A percentile compares a stretch with the other conserved stretches of the same genome.
Conservation (phyloP, 2,329 filamentous ascomycete species). For the Bipolaris zeicola region DNA sequence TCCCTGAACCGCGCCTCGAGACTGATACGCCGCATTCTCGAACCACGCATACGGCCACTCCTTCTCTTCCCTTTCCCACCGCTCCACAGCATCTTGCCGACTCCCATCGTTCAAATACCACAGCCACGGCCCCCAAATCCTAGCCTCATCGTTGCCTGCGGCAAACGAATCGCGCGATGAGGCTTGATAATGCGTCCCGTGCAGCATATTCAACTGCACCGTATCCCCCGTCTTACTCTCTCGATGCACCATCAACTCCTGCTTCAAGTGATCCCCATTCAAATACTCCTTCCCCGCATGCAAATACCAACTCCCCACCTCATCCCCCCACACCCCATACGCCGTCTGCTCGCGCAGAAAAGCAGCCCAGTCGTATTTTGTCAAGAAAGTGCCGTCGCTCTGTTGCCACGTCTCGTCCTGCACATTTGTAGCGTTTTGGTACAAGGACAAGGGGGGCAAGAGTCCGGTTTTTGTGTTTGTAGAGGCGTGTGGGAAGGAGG, state of each 20-base stretch:
- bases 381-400: slow-evolving; percentile 56
- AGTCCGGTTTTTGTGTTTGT: slow-evolving; percentile 55
- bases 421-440: slow-evolving; percentile 54
- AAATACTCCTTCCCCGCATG: slow-evolving; percentile 58
- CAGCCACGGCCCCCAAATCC: slow-evolving; percentile 48
- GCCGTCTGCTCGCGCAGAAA: slow-evolving; percentile 52
- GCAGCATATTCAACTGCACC: slow-evolving; percentile 61
- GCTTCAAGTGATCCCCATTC: slow-evolving; percentile 60
- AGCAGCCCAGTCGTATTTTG: slow-evolving; percentile 58
- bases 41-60: slow-evolving; percentile 60
- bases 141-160: slow-evolving; percentile 27
- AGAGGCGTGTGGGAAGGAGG: slow-evolving; percentile 54
- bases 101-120: slow-evolving; percentile 57
- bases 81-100: slow-evolving; percentile 49
- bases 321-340: slow-evolving; percentile 58
- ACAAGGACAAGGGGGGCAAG: slow-evolving; percentile 54
- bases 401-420: slow-evolving; percentile 61
- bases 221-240: slow-evolving; percentile 58
- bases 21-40: slow-evolving; percentile 54
- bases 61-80: slow-evolving; percentile 50
- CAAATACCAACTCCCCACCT: slow-evolving; percentile 60
- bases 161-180: slow-evolving; percentile 40
- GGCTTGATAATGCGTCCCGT: slow-evolving; percentile 54
- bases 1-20: slow-evolving; percentile 56
- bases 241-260: slow-evolving; percentile 59